phyloP scores from a whole-genome alignment of 106 monocot species.

The Dendrobium catenatum region DNA sequence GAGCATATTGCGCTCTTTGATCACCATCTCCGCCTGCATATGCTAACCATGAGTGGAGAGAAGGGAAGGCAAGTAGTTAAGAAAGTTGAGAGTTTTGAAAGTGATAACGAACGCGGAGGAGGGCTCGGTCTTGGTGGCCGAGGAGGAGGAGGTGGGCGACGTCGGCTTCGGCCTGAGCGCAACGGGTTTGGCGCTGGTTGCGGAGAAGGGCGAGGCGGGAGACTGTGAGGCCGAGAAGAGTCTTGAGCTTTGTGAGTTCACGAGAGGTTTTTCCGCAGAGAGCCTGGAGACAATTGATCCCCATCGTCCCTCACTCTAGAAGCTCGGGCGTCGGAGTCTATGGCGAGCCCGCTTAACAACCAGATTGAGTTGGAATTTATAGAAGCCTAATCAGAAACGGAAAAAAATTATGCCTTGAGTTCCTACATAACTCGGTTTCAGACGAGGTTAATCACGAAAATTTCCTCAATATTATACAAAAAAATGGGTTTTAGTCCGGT shows the following conservation, averaged over 20 bases:
- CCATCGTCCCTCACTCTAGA: constrained; percentile 20
- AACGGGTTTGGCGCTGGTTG: constrained; percentile 46
- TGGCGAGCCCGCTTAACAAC: neutral
- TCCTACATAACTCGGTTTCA: no score
- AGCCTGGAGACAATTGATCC: constrained; percentile 25
- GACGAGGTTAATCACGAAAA: no score
- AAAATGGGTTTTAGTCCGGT: no score
- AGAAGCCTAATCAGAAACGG: neutral
- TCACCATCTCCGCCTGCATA: constrained; percentile 54
- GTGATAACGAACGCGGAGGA: constrained; percentile 40
- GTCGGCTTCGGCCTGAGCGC: constrained; percentile 50
- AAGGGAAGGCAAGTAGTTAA: neutral
- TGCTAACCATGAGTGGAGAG: neutral
- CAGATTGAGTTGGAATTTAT: neutral
- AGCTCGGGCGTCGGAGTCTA: neutral
- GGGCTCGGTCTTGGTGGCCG: constrained; percentile 57
- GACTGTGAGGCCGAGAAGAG: constrained; percentile 31
- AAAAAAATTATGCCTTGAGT: no score
- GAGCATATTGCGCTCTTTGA: constrained; percentile 79
- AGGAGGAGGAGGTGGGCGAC: constrained; percentile 56
- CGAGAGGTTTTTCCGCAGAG: constrained; percentile 23
- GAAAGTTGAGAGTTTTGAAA: neutral
- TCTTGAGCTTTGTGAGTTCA: constrained; percentile 39
- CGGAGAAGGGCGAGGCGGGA: constrained; percentile 52
- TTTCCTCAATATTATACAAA: no score